Base-by-base conservation (phyloP, 2,329 filamentous ascomycete species). In the Fusarium mundagurra region DNA sequence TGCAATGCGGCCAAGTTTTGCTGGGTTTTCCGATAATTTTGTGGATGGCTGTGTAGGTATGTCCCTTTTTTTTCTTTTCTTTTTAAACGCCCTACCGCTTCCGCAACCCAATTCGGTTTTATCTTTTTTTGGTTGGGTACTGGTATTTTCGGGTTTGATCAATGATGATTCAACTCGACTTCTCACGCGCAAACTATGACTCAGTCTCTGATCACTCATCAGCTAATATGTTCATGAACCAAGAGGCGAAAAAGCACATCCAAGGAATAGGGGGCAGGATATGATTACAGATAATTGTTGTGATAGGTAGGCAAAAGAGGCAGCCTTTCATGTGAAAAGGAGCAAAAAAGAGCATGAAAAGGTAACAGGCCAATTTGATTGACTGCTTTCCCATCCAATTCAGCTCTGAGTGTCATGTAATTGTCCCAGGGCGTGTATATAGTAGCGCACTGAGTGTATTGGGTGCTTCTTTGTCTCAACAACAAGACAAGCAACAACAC, bases 1-100 rank as follows among this genome's bases (percentile, higher is more conserved):
- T 71, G 75, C 47, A 73, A 59, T 75, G 70, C 61, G 61, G 67
- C 73, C 73, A 74, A 61, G 73, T 69, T 69, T 72, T 55, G 66
- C 61, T 75, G 73, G 48, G 44, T 69, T 72, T 62, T 71, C 31
- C 11, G 47, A 64, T 60, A 62, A 61, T 59, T 67, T 61, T 66
- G 55, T 66, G 51, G 57, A 65, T 69, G 65, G 72, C 74, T 71
- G 74, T 72, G 34, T 38, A 16, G 14, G 18, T 38, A 11, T 38
- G 55, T 45, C 69, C 59, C 58, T 16, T 58, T 22, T 58, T 59
- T 55, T 43, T 62, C 61, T n/a, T 64, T 59, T 55, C 47, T 62
- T 66, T n/a, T 64, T 55, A 57, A 64, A 63, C 71, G 68, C 73
- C 69, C 65, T 73, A 36, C 61, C 61, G 45, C 66, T 69, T 43